Conservation (phyloP, 306 rosid species). For the Spatholobus suberectus region DNA sequence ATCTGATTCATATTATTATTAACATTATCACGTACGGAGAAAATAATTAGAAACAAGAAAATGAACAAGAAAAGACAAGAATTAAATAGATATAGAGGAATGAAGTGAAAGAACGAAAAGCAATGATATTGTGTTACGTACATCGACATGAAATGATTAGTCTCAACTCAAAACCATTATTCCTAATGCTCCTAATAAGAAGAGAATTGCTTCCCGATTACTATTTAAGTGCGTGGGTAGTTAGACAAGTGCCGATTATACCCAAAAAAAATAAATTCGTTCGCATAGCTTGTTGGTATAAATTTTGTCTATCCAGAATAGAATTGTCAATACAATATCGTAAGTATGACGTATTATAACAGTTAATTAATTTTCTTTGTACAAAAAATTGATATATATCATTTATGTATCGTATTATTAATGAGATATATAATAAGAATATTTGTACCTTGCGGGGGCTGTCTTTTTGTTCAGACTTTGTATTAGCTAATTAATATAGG, state of each 20-base stretch:
- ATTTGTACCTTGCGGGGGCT: not conserved
- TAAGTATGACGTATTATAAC: too few relatives aligned
- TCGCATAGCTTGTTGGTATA: not conserved
- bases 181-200: not conserved
- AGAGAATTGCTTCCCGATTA: not conserved
- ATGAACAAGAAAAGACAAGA: not conserved
- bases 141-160: conserved; percentile 7
- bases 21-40: not conserved
- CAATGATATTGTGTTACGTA: not conserved
- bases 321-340: not conserved
- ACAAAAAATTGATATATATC: not conserved
- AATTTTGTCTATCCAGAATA: not conserved
- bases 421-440: too few relatives aligned
- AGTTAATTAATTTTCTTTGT: too few relatives aligned
- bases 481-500: too few relatives aligned
- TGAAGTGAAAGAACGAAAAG: conserved; percentile 22
- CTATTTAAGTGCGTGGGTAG: not conserved
- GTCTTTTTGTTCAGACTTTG: not conserved
- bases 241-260: not conserved
- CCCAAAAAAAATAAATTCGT: not conserved
- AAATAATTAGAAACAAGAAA: not conserved
- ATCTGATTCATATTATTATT: not conserved
- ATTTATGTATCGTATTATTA: not conserved
- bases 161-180: not conserved
- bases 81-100: not conserved